A percentile compares a stretch with the other conserved stretches of the same genome.
These are phyloP conservation scores for Pleurotus sapidus DNA, from an alignment of 768 basidiomycete species.

Conservation along the genomic window DNA sequence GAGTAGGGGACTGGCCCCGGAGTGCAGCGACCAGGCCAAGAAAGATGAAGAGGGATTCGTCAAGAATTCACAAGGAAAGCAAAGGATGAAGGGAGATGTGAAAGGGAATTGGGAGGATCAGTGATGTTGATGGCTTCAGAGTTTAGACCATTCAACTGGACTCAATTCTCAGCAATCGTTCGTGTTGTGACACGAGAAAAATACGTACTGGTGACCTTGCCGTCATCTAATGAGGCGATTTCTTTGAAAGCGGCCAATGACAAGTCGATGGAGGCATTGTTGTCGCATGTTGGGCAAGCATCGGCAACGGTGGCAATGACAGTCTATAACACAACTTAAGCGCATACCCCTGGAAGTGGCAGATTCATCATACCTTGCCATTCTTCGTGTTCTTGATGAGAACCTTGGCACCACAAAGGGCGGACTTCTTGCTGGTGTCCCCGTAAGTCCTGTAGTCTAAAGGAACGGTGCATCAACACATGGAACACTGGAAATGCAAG, in stretches of 20 bases:
- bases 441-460: conserved; percentile 55
- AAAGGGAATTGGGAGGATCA: not conserved
- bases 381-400: conserved; percentile 59
- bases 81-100: conserved; percentile 36
- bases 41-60: conserved; percentile 7
- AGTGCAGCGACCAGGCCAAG: conserved; percentile 3
- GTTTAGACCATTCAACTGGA: conserved; percentile 36
- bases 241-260: conserved; percentile 64
- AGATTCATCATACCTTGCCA: conserved; percentile 36
- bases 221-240: conserved; percentile 48
- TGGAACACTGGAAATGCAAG: conserved; percentile 1
- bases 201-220: conserved; percentile 56
- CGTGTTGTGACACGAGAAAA: not conserved
- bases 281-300: conserved; percentile 76
- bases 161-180: not conserved
- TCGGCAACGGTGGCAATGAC: conserved; percentile 71
- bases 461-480: not conserved
- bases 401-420: conserved; percentile 65
- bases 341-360: not conserved
- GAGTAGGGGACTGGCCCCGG: not conserved
- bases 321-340: conserved; percentile 19
- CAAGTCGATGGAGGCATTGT: conserved; percentile 68
- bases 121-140: conserved; percentile 11
- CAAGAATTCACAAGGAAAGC: conserved; percentile 10
- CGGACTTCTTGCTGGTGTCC: conserved; percentile 39